Base-by-base conservation (phyloP, 2,329 filamentous ascomycete species). In the Lizonia empirigonia region DNA sequence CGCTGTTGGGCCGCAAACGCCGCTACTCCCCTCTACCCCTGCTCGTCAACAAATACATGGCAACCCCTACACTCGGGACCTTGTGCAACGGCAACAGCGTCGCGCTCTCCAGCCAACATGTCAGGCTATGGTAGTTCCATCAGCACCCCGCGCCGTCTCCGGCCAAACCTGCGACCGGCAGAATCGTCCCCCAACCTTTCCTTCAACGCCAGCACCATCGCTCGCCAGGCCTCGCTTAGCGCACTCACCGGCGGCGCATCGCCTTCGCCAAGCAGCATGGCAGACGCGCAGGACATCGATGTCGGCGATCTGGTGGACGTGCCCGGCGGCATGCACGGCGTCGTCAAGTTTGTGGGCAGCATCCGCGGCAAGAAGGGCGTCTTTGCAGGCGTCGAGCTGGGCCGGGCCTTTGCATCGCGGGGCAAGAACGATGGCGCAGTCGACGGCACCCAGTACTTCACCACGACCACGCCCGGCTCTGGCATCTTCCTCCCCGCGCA, bases 391-490 rank as follows among this genome's bases (percentile, higher is more conserved):
- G 90, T 99, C 27, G 94, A 99, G 74, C 80, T 99, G 57, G 85
- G 87, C 65, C 79, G 84, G 44, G 89, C 96, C 61, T 95, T 88
- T 77, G 89, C 91, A 26, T 74, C 81, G 42, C 85, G 88, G 69
- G 94, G 94, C 26, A 99, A 99, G 80, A 99, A 99, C 70, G 95
- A 84, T 66, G 94, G 94, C 58, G 92, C 96, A 73, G 94, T 97
- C 46, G 93, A 97, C 63, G 94, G 80, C 32, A 79, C 78, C 52
- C 78, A 78, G 48, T 99, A 99, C 76, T 99, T 99, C 72, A 81
- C 80, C 27, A 96, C 94, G 9, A 82, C 82, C 3, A 76, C 87
- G 18, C 84, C 90, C 0, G 91, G 91, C 55, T 86, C 94, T 2
- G 94, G 94, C 54, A 97, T 99, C 67, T 99, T 99, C 70, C 82